Evolutionary conservation across 2,329 filamentous ascomycete species (phyloP), one percentile per base, ranked within the genome.

Genomic region (Cercospora nicotianae): DNA sequence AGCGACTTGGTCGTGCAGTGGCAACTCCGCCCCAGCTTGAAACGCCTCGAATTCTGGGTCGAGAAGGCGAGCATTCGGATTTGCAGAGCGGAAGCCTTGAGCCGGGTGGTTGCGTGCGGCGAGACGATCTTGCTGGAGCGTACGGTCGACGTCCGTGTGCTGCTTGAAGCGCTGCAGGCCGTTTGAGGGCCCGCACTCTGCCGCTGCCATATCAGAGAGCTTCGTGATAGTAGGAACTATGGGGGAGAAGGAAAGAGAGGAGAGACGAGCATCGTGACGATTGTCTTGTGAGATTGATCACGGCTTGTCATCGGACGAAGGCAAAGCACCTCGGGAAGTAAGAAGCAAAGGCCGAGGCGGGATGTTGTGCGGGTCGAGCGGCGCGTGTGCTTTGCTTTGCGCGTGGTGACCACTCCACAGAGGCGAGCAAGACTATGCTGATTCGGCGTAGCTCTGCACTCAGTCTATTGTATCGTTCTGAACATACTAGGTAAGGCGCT

Each of bases 161-260:
- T 90, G 89, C 74, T 90, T 86, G 77, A 93, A 87, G 75, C 86
- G 89, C 79, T 92, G 91, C 63, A 92, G 86, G 70, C 90, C 86
- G 79, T 91, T 93, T 12, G 91, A 91, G 18, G 91, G 90, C 67
- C 91, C 90, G 77, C 91, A 94, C 65, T 91, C 82, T 73, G 86
- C 84, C 75, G 91, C 89, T 63, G 87, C 83, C 89, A 91, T 91
- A 73, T 20, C 20, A 23, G 45, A 51, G 9, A 12, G 18, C 45
- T 20, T 72, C 81, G 75, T 45, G 8, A 16, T 53, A 31, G 45
- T 6, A 16, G 9, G 7, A 13, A 16, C 28, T 28, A 28, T 10
- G 28, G 13, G 2, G 6, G 26, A 31, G n/a, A 57, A 13, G 13
- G 23, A n/a, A 31, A 18, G 53, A 57, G 53, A n/a, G 12, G 8